Evolutionary conservation across 495 filamentous ascomycete genomes (phyloP).

Genomic region (Neurospora sp.): DNA sequence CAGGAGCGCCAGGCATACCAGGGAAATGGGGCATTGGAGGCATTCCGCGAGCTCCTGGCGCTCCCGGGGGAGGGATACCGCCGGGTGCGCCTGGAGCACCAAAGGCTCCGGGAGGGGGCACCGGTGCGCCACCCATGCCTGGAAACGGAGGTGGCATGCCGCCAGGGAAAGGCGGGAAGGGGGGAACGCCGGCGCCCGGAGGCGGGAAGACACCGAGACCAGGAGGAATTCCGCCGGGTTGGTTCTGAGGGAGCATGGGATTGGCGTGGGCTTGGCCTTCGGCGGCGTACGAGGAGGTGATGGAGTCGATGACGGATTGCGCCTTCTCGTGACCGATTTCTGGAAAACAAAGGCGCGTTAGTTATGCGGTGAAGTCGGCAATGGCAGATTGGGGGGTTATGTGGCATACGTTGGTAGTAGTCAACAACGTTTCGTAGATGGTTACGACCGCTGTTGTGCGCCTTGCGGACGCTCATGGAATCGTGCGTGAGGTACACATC

Average conservation of each 20-base stretch:
- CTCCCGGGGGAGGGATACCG: constrained; percentile 28
- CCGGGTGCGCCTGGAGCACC: constrained; percentile 39
- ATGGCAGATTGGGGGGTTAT: too few species aligned
- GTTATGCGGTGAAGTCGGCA: not conserved
- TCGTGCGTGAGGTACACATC: constrained; percentile 99
- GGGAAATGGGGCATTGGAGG: constrained; percentile 57
- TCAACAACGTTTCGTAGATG: constrained; percentile 95
- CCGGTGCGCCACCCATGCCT: constrained; percentile 21
- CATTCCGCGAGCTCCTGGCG: constrained; percentile 44
- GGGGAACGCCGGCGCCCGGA: constrained; percentile 6
- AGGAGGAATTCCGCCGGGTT: constrained; percentile 42
- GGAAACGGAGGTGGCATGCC: constrained; percentile 30
- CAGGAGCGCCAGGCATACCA: constrained; percentile 32
- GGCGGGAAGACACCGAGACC: constrained; percentile 21
- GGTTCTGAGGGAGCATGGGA: constrained; percentile 62
- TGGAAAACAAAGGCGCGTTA: constrained; percentile 20
- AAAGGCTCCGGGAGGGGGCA: constrained; percentile 29
- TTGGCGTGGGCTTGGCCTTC: constrained; percentile 81
- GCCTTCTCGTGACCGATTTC: constrained; percentile 98
- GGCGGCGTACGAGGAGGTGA: constrained; percentile 87
- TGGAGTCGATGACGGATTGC: constrained; percentile 94
- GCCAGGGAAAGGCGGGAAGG: constrained; percentile 14
- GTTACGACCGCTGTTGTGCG: constrained; percentile 93
- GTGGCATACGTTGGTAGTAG: constrained; percentile 79
- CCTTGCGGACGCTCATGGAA: constrained; percentile 98